Evolutionary conservation across 768 basidiomycete species (phyloP), one percentile per base, ranked within the genome.

Genomic region (Xerocomus brunneocitrinus): DNA sequence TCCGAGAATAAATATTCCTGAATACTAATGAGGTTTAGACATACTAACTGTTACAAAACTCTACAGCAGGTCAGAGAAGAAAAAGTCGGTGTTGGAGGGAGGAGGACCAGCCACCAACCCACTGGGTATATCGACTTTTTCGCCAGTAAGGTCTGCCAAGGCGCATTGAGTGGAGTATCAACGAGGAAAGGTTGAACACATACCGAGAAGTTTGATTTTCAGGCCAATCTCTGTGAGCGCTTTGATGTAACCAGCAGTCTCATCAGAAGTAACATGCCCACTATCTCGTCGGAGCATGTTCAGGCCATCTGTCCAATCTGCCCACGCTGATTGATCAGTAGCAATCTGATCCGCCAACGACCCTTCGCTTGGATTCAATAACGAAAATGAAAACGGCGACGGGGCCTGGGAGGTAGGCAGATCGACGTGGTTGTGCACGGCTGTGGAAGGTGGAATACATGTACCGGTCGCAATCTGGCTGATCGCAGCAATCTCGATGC

Each of bases 301-400:
- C 68, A 95, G 65, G 4, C 92, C 93, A 67, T 95, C 93, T 3
- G 91, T 91, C 93, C 93, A 95, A 71, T 95, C 93, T 14, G 90
- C 87, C 87, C 89, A 94, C 16, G 86, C 76, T 16, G 84, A 82
- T 49, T 81, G 79, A 67, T 92, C 83, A 28, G 85, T 82, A 3
- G 90, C 88, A 60, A 91, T 84, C 53, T 85, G 80, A 65, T 91
- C 88, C 4, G 87, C 89, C 53, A 91, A 65, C 2, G 86, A 84
- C 19, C 81, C 84, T 60, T 87, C 87, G 60, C 79, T 82, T 7
- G 81, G 76, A 53, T 80, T 85, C 48, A 91, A 68, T 47, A 94
- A 71, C 8, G 88, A 87, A 69, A 93, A 93, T 4, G 89, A 89
- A 24, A 89, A 74, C 0, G 84, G 82, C 0, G 87, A 87, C 2